Conservation (phyloP, 192 early-diverging fungal genomes). For the Backusella australiensis region DNA sequence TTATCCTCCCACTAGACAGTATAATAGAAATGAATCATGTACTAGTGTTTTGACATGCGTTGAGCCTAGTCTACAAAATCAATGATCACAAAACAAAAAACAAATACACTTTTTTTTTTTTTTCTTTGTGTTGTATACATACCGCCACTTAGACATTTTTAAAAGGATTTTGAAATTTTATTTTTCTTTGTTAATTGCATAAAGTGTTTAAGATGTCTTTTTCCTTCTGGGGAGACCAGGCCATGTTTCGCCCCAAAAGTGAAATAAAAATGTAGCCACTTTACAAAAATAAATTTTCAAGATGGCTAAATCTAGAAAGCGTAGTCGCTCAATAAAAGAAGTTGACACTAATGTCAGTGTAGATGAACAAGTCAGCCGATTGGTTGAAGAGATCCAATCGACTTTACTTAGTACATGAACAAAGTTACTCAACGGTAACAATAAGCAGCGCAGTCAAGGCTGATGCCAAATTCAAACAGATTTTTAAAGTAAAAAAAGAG, state of each 20-base stretch:
- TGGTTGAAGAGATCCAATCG: background rate
- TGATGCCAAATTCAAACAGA: background rate
- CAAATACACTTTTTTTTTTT: background rate
- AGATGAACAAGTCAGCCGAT: background rate
- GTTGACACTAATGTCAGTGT: background rate
- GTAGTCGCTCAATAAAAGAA: background rate
- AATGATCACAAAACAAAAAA: background rate
- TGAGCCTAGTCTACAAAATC: background rate
- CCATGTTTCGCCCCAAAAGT: too few relatives aligned
- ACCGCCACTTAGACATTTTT: too few relatives aligned
- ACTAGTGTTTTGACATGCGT: conserved; percentile 8
- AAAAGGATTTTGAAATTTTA: background rate
- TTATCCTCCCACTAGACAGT: background rate
- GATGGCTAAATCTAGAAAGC: background rate
- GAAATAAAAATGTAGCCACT: too few relatives aligned
- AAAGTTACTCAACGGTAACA: background rate
- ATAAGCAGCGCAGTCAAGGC: background rate
- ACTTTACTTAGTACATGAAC: background rate
- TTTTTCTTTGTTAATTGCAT: background rate
- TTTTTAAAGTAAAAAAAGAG: background rate
- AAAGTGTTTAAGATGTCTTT: background rate
- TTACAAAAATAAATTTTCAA: too few relatives aligned
- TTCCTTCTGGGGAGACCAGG: too few relatives aligned
- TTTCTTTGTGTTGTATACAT: background rate
- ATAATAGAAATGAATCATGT: conserved; percentile 1